These are phyloP conservation scores for Kingdonia uniflora DNA, from an alignment of 164 flowering plant species.

Conservation along the genomic window DNA sequence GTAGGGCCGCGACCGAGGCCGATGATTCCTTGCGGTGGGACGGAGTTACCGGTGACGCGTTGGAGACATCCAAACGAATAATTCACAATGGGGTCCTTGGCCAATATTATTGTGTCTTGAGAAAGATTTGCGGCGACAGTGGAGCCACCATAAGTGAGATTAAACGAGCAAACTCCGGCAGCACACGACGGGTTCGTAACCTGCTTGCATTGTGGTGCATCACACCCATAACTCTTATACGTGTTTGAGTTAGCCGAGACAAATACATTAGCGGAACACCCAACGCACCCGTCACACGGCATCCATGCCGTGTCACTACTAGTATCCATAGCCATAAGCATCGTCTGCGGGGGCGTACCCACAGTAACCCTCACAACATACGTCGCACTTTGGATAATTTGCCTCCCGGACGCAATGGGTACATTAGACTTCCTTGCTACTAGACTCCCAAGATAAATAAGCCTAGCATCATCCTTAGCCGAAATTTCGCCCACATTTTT, in stretches of 20 bases:
- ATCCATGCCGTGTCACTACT: slow-evolving; percentile 87
- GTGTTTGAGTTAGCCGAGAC: slow-evolving; percentile 42
- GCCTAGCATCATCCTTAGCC: slow-evolving; percentile 27
- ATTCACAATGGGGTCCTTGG: slow-evolving; percentile 41
- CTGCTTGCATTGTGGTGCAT: slow-evolving; percentile 62
- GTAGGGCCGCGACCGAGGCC: slow-evolving; percentile 90
- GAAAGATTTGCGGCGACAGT: slow-evolving; percentile 46
- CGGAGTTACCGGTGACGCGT: slow-evolving; percentile 46
- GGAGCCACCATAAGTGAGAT: slow-evolving; percentile 74
- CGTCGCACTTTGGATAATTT: slow-evolving; percentile 55
- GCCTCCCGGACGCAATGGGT: slow-evolving; percentile 72
- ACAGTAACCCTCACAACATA: slow-evolving; percentile 57
- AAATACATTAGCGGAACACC: slow-evolving; percentile 53
- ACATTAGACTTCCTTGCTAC: slow-evolving; percentile 37
- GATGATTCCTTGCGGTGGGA: slow-evolving; percentile 74
- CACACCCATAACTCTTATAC: slow-evolving; percentile 46
- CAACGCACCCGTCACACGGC: slow-evolving; percentile 78
- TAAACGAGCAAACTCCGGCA: slow-evolving; percentile 43
- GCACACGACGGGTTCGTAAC: slow-evolving; percentile 49
- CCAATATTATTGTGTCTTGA: slow-evolving; percentile 54
- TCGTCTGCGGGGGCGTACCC: slow-evolving; percentile 71
- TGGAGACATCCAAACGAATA: slow-evolving; percentile 78
- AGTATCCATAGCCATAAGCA: slow-evolving; percentile 78
- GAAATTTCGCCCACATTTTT: slow-evolving; percentile 29
- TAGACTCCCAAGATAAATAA: slow-evolving; percentile 35